Conservation (phyloP, 768 basidiomycete genomes). For the Artomyces pyxidatus region DNA sequence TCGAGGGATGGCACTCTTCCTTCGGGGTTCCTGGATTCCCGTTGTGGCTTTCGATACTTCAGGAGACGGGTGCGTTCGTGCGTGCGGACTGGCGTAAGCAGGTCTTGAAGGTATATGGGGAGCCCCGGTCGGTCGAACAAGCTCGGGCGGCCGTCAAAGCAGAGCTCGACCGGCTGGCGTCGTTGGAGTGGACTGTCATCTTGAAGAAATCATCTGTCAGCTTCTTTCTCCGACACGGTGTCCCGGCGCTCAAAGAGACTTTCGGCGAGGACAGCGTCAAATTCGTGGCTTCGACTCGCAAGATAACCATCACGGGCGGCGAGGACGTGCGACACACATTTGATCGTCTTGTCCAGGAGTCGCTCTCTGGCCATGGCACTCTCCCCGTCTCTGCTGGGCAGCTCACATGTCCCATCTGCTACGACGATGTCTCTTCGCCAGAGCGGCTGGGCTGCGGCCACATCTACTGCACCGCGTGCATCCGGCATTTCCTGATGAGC, state of each 20-base stretch:
- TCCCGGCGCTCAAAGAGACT: slow-evolving; percentile 41
- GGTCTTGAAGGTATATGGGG: slow-evolving; percentile 40
- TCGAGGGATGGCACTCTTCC: slow-evolving; percentile 44
- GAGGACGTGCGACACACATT: slow-evolving; percentile 46
- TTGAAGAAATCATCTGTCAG: slow-evolving; percentile 34
- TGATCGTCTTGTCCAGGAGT: slow-evolving; percentile 35
- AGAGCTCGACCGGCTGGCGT: slow-evolving; percentile 40
- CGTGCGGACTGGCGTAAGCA: slow-evolving; percentile 38
- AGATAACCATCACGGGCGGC: slow-evolving; percentile 44
- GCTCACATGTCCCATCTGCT: slow-evolving; percentile 46
- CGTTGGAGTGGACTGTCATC: slow-evolving; percentile 32
- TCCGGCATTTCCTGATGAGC: slow-evolving; percentile 38
- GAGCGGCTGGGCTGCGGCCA: slow-evolving; percentile 41
- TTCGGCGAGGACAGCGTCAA: slow-evolving; percentile 47
- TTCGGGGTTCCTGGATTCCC: slow-evolving; percentile 24
- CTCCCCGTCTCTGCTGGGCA: slow-evolving; percentile 1
- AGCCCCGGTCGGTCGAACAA: slow-evolving; percentile 27
- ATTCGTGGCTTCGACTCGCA: slow-evolving; percentile 34
- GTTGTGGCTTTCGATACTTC: slow-evolving; percentile 29
- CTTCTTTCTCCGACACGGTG: slow-evolving; percentile 43
- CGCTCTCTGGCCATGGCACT: slow-evolving; percentile 15
- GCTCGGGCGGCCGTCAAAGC: slow-evolving; percentile 37
- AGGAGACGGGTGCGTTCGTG: slow-evolving; percentile 34
- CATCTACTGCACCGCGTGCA: slow-evolving; percentile 40
- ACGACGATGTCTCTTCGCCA: slow-evolving; percentile 33